Evolutionary conservation across 371 early-diverging fungal genomes (phyloP).

Genomic region (Gilbertella persicaria): DNA sequence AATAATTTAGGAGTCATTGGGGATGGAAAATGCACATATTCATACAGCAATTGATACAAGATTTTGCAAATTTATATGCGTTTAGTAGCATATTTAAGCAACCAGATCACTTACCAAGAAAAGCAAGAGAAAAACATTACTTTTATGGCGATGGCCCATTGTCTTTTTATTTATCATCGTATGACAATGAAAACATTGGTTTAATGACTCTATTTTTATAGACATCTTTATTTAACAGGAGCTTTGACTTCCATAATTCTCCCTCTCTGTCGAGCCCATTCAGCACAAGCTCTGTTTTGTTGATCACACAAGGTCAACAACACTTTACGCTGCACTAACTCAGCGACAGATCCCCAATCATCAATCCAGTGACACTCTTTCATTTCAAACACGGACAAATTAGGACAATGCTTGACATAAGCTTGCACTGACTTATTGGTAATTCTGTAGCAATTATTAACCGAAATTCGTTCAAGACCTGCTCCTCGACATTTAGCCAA

Average conservation of each 20-base stretch:
- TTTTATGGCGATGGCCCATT: too few species aligned
- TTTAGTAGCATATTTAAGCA: too few species aligned
- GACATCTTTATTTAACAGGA: constrained; percentile 46
- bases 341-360: constrained; percentile 45
- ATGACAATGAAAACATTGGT: too few species aligned
- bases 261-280: constrained; percentile 42
- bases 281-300: constrained; percentile 44
- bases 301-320: constrained; percentile 47
- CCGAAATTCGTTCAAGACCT: constrained; percentile 56
- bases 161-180: too few species aligned
- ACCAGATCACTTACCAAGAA: too few species aligned
- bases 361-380: constrained; percentile 55
- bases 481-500: constrained; percentile 49
- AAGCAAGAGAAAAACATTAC: too few species aligned
- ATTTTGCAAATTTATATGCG: too few species aligned
- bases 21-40: too few species aligned
- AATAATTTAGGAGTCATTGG: too few species aligned
- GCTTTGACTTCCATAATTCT: constrained; percentile 32
- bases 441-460: constrained; percentile 58
- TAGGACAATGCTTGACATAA: constrained; percentile 47
- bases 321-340: constrained; percentile 41
- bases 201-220: too few species aligned
- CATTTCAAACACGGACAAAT: constrained; percentile 61
- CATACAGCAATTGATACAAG: too few species aligned
- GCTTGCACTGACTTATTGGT: constrained; percentile 53